These are phyloP conservation scores for Macaranga tanarius DNA, from an alignment of 441 rosid genomes.

Conservation along the genomic window DNA sequence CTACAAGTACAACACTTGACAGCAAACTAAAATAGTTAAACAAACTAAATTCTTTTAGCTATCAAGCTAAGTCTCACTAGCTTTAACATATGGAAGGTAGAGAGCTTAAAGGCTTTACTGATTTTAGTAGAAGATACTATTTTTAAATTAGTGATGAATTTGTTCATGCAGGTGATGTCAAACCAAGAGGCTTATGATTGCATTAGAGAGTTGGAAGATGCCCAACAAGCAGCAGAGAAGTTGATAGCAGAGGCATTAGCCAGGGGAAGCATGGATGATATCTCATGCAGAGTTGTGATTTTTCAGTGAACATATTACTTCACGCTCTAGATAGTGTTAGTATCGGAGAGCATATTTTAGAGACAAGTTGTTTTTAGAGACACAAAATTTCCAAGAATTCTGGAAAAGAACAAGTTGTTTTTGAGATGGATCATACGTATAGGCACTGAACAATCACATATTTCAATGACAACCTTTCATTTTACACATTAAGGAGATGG, in stretches of 20 bases:
- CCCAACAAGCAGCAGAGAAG: conserved; percentile 32
- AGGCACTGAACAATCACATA: not conserved
- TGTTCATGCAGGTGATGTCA: conserved; percentile 41
- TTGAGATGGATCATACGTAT: no score
- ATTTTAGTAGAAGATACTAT: no score
- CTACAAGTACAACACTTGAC: no score
- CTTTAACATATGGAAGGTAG: no score
- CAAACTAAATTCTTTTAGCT: no score
- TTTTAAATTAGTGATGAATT: no score
- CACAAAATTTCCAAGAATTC: no score
- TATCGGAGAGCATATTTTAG: no score
- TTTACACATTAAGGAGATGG: not conserved
- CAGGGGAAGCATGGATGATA: conserved; percentile 45
- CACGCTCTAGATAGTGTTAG: not conserved
- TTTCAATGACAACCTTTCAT: not conserved
- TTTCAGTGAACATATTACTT: conserved; percentile 13
- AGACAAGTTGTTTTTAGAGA: no score
- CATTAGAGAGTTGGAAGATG: conserved; percentile 24
- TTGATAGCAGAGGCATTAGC: conserved; percentile 37
- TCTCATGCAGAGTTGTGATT: conserved; percentile 49
- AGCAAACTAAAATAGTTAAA: no score
- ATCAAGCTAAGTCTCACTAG: no score
- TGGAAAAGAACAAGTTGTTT: no score
- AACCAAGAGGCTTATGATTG: conserved; percentile 45
- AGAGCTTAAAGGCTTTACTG: not conserved